A percentile compares a stretch with the other conserved stretches of the same genome.
Conservation (phyloP, 1,284 basidiomycete species). For the Puccinia coronata region DNA sequence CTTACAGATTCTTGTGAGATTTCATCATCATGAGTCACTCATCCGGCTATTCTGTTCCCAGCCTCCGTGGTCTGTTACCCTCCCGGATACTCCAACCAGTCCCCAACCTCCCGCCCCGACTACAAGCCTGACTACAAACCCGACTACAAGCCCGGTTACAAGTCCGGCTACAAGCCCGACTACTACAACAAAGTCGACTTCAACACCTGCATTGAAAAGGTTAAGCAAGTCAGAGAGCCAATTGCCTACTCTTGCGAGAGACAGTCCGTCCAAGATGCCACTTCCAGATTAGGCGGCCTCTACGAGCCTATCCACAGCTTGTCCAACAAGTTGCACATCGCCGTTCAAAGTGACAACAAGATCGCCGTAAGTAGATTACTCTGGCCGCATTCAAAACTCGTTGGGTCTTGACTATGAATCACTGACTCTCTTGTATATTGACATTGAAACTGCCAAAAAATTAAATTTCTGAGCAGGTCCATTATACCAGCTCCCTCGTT, state of each 20-base stretch:
- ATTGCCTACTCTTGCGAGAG: conserved; percentile 22
- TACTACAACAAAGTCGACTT: conserved; percentile 15
- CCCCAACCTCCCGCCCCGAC: neutral
- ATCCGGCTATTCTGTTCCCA: neutral
- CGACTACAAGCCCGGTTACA: neutral
- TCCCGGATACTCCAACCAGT: neutral
- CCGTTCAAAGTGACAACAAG: conserved; percentile 10
- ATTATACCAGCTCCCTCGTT: neutral
- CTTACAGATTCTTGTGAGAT: neutral
- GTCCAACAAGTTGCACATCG: neutral
- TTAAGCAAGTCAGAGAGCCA: conserved; percentile 17
- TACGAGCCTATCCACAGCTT: conserved; percentile 12
- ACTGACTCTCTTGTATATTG: neutral
- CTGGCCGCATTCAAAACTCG: neutral
- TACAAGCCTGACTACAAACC: neutral
- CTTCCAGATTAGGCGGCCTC: conserved; percentile 1
- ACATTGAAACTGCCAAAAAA: neutral
- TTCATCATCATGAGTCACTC: neutral
- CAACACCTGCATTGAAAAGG: conserved; percentile 8
- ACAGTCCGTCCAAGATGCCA: conserved; percentile 12
- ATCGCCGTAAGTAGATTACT: neutral
- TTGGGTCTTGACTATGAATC: neutral
- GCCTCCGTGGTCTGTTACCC: conserved; percentile 25
- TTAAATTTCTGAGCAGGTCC: neutral
- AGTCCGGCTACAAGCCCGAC: neutral